Conservation (phyloP, 2,329 filamentous ascomycete species). For the Ceratocystis harringtonii region DNA sequence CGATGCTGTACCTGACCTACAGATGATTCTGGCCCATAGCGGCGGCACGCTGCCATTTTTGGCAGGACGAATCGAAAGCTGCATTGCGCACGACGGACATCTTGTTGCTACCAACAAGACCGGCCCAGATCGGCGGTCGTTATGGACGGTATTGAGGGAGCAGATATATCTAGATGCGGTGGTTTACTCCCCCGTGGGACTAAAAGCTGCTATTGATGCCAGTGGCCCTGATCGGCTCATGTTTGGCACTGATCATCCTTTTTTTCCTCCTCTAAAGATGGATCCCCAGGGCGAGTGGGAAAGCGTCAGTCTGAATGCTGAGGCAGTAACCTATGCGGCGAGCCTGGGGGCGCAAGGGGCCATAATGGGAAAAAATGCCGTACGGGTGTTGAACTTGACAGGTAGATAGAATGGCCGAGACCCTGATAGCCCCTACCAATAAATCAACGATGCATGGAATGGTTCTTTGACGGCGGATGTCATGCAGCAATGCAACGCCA, state of each 20-base stretch:
- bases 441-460: neutral
- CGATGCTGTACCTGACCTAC: constrained; percentile 53
- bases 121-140: constrained; percentile 31
- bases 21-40: constrained; percentile 71
- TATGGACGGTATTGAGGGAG: constrained; percentile 44
- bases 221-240: constrained; percentile 54
- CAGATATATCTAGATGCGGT: constrained; percentile 85
- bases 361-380: constrained; percentile 46
- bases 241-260: constrained; percentile 73
- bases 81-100: constrained; percentile 67
- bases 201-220: constrained; percentile 55
- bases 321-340: constrained; percentile 40
- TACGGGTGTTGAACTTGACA: constrained; percentile 31
- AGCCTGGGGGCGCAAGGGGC: constrained; percentile 31
- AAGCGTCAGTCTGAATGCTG: constrained; percentile 42
- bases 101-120: constrained; percentile 49
- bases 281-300: constrained; percentile 53
- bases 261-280: constrained; percentile 59
- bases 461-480: neutral
- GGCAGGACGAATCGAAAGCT: constrained; percentile 76
- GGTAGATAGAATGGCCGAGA: constrained; percentile 7
- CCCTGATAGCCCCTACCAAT: neutral
- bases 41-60: constrained; percentile 81
- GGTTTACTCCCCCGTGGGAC: constrained; percentile 59
- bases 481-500: neutral